phyloP scores from a whole-genome alignment of 176 grass and related monocot genomes.

The Oryza meridionalis region DNA sequence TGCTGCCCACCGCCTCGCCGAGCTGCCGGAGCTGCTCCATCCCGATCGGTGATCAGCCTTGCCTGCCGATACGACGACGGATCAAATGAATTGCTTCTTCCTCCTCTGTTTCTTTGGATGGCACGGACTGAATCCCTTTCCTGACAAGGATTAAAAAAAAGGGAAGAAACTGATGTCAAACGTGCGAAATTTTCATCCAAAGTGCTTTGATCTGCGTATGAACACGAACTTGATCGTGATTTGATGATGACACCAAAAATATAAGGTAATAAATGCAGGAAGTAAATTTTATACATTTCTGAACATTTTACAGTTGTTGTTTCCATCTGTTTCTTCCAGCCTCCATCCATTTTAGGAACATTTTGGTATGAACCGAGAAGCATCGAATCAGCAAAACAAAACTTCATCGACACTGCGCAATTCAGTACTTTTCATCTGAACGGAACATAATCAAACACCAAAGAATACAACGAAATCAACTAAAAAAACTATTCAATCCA shows the following conservation, averaged over 20 bases:
- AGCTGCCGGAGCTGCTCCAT: slow-evolving; percentile 93
- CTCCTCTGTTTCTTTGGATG: not conserved
- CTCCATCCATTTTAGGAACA: not conserved
- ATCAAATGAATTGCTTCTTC: slow-evolving; percentile 11
- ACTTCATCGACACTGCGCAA: not conserved
- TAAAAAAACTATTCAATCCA: not conserved
- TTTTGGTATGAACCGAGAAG: slow-evolving; percentile 5
- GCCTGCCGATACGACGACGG: not conserved
- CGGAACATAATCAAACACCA: not conserved
- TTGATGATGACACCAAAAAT: not conserved
- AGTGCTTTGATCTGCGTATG: not conserved
- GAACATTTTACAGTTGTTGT: not conserved
- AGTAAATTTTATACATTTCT: not conserved
- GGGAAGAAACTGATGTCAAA: slow-evolving; percentile 3
- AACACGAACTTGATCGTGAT: not conserved
- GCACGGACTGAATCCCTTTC: slow-evolving; percentile 15
- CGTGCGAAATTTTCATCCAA: slow-evolving; percentile 1
- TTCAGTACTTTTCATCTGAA: not conserved
- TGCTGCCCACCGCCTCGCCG: slow-evolving; percentile 67
- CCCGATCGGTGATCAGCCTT: not conserved
- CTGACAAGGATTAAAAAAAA: slow-evolving; percentile 18
- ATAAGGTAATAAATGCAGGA: not conserved
- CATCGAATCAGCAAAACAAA: not conserved
- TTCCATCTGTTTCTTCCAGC: not conserved
- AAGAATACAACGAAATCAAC: not conserved